Evolutionary conservation across 1,139 yeast genomes (phyloP).

Genomic region (Candida glucosophila): DNA sequence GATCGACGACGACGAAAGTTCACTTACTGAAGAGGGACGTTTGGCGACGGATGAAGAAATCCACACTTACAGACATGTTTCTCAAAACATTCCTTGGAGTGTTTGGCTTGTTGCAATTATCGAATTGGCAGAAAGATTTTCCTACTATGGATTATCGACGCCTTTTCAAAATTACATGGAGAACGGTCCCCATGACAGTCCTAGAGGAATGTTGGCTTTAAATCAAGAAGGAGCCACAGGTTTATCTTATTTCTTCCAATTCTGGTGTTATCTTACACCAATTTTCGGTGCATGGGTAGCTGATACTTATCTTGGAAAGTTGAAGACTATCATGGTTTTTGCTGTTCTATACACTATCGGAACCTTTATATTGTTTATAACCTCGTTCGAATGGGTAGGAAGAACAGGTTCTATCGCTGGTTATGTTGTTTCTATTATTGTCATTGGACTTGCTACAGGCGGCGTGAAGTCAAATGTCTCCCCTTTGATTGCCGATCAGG

Average conservation of each 20-base stretch:
- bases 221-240: conserved; percentile 66
- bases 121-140: conserved; percentile 75
- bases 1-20: too few species aligned
- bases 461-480: conserved; percentile 74
- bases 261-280: conserved; percentile 80
- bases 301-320: conserved; percentile 69
- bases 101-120: conserved; percentile 73
- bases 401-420: conserved; percentile 41
- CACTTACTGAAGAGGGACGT: too few species aligned
- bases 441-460: conserved; percentile 75
- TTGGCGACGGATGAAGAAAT: conserved; percentile 32
- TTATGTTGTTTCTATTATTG: conserved; percentile 51
- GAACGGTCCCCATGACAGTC: conserved; percentile 33
- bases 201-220: conserved; percentile 55
- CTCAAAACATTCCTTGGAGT: conserved; percentile 30
- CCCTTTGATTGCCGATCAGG: conserved; percentile 74
- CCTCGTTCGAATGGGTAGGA: conserved; percentile 62
- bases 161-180: conserved; percentile 79
- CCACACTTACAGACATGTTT: conserved; percentile 32
- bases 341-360: conserved; percentile 56
- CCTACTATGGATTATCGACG: conserved; percentile 74
- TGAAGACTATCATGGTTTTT: conserved; percentile 57
- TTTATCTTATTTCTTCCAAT: conserved; percentile 66
- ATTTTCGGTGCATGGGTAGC: conserved; percentile 70
- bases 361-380: conserved; percentile 55